Conservation (phyloP, 768 basidiomycete species). For the Phlebiopsis gigantea region DNA sequence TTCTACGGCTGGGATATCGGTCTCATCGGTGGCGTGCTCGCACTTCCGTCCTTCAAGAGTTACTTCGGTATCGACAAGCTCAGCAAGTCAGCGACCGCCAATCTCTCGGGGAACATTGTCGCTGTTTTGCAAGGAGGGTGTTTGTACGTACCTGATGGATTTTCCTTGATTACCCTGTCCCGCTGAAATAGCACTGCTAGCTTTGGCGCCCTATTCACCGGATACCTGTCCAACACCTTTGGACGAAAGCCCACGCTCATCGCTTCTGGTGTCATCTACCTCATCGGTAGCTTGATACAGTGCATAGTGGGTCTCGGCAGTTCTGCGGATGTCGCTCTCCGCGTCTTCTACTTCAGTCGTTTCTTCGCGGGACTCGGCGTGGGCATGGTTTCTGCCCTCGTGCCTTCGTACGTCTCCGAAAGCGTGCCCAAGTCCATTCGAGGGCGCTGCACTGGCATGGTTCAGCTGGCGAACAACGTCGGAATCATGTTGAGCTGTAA, state of each 20-base stretch:
- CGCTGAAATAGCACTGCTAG: constrained; percentile 19
- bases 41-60: constrained; percentile 39
- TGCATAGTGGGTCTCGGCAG: constrained; percentile 37
- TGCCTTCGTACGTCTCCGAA: constrained; percentile 49
- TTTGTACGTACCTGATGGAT: constrained; percentile 30
- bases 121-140: constrained; percentile 44
- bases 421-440: constrained; percentile 42
- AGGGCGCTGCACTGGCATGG: constrained; percentile 43
- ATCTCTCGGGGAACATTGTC: constrained; percentile 48
- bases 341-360: constrained; percentile 41
- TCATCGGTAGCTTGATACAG: constrained; percentile 46
- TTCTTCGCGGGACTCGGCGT: constrained; percentile 61
- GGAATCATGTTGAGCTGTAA: constrained; percentile 33
- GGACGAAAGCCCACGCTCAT: constrained; percentile 44
- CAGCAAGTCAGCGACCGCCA: constrained; percentile 32
- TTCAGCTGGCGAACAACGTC: constrained; percentile 29
- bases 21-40: constrained; percentile 44
- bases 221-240: constrained; percentile 35
- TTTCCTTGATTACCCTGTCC: not conserved
- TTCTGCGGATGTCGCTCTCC: constrained; percentile 28
- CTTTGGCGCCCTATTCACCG: constrained; percentile 40
- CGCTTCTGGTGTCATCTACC: constrained; percentile 39
- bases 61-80: constrained; percentile 43
- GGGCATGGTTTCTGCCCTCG: constrained; percentile 45
- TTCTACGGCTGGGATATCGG: constrained; percentile 48